Percentiles rank a stretch among this genome's conserved stretches.
These are phyloP conservation scores for Noccaea caerulescens DNA, from an alignment of 345 rosid species.

Conservation along the genomic window DNA sequence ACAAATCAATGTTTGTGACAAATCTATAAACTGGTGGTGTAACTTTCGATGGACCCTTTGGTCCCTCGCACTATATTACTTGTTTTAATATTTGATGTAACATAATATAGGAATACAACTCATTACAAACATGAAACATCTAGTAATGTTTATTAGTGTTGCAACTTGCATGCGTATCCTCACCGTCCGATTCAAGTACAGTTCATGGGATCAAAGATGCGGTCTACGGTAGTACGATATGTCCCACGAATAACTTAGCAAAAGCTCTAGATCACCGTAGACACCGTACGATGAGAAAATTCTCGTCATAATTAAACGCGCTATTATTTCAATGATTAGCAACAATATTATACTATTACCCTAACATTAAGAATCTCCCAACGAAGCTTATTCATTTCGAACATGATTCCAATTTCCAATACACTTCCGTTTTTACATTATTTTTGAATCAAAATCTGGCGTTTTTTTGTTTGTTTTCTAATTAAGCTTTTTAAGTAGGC, in stretches of 20 bases:
- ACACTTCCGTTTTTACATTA: background rate
- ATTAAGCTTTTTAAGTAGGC: no score
- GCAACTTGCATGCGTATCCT: conserved; percentile 13
- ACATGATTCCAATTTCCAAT: conserved; percentile 19
- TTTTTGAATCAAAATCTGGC: background rate
- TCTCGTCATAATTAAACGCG: conserved; percentile 34
- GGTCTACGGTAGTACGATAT: conserved; percentile 38
- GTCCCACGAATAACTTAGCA: conserved; percentile 23
- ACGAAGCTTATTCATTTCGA: conserved; percentile 24
- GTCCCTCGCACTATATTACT: conserved; percentile 18
- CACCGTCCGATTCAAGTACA: conserved; percentile 29
- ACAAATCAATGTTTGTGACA: background rate
- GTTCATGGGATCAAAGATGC: background rate
- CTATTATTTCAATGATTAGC: conserved; percentile 41
- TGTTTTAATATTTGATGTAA: background rate
- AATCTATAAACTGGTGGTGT: conserved; percentile 27
- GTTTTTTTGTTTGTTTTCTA: background rate
- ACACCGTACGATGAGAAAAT: conserved; percentile 40
- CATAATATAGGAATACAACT: background rate
- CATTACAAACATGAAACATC: background rate
- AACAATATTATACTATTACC: background rate
- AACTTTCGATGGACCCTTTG: conserved; percentile 6
- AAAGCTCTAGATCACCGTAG: conserved; percentile 40
- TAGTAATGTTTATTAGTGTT: background rate
- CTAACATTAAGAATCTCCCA: conserved; percentile 32